Conservation (phyloP, 2,329 filamentous ascomycete species). For the Trichoderma breve region DNA sequence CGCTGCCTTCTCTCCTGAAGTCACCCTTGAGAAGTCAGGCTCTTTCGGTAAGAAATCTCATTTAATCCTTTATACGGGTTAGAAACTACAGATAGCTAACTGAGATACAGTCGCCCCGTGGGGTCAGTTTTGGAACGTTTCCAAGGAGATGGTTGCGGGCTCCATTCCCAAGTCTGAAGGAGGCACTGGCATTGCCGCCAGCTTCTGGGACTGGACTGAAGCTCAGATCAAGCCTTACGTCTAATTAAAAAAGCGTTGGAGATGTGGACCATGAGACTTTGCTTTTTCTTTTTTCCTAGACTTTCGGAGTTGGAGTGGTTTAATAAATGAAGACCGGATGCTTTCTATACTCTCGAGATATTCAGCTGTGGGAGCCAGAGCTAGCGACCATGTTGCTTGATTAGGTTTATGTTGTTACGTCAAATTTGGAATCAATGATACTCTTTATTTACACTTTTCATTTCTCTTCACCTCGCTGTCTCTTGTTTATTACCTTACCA, state of each 20-base stretch:
- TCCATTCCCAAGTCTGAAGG: background rate
- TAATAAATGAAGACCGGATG: background rate
- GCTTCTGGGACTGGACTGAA: conserved; percentile 18
- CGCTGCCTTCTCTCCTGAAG: conserved; percentile 13
- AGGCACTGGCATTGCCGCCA: background rate
- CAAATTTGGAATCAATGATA: background rate
- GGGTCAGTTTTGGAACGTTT: conserved; percentile 6
- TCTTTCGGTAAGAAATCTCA: background rate
- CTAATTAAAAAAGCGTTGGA: background rate
- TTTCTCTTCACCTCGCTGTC: background rate
- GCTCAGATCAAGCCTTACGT: conserved; percentile 9
- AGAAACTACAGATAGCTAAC: background rate
- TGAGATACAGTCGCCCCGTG: conserved; percentile 8
- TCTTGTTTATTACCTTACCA: background rate
- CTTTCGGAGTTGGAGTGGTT: background rate
- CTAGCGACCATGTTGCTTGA: background rate
- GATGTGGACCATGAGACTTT: background rate
- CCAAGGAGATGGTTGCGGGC: background rate
- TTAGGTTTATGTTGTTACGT: background rate
- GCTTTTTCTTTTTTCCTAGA: background rate
- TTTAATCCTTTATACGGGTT: background rate
- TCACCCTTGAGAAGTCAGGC: conserved; percentile 8
- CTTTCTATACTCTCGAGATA: background rate
- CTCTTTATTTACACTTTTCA: background rate
- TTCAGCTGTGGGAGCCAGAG: background rate